Conservation (phyloP, 2,329 filamentous ascomycete species). For the Fusarium sp. region DNA sequence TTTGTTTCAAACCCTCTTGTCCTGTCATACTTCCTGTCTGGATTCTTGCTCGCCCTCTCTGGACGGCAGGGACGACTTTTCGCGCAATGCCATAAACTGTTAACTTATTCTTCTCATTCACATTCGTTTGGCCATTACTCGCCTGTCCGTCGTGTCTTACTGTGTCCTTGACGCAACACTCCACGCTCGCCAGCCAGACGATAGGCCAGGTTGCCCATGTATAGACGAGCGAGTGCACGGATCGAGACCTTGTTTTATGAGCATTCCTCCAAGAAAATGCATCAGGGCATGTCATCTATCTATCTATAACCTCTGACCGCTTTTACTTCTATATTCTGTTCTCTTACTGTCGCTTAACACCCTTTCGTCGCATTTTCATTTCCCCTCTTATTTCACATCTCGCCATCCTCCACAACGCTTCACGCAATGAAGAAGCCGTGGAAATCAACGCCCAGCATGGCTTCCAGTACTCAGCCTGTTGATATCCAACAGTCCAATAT, state of each 20-base stretch:
- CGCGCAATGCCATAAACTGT: conserved; percentile 48
- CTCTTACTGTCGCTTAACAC: conserved; percentile 23
- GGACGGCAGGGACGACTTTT: conserved; percentile 44
- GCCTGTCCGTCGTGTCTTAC: conserved; percentile 31
- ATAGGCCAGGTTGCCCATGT: conserved; percentile 46
- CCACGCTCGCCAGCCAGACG: conserved; percentile 38
- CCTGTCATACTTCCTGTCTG: conserved; percentile 33
- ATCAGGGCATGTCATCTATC: conserved; percentile 32
- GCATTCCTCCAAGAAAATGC: conserved; percentile 44
- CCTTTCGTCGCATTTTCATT: conserved; percentile 20
- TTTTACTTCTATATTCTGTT: conserved; percentile 34
- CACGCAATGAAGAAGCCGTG: conserved; percentile 60
- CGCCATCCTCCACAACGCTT: conserved; percentile 17
- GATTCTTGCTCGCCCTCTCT: conserved; percentile 41
- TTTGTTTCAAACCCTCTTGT: conserved; percentile 49
- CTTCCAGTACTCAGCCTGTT: conserved; percentile 40
- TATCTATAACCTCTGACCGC: conserved; percentile 26
- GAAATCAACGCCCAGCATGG: conserved; percentile 59
- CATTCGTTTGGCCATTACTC: conserved; percentile 43
- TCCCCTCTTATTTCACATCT: conserved; percentile 11
- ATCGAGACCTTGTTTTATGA: conserved; percentile 44
- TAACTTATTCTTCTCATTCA: conserved; percentile 34
- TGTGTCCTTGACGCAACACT: conserved; percentile 27
- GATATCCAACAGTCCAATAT: conserved; percentile 60
- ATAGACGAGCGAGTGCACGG: conserved; percentile 41